Conservation (phyloP, 129 eudicot genomes). For the Arctium minus region DNA sequence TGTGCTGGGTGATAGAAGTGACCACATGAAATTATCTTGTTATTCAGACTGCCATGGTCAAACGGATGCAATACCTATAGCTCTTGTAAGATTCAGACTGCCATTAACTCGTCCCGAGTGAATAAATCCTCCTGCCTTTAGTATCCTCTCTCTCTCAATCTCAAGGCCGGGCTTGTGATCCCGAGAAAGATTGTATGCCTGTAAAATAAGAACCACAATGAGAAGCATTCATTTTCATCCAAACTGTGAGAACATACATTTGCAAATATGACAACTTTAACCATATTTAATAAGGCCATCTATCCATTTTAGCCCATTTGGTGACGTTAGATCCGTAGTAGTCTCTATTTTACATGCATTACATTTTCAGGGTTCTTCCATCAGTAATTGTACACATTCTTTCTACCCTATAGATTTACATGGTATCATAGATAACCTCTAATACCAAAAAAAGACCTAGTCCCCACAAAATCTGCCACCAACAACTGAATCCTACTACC, state of each 20-base stretch:
- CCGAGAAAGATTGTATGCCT: slow-evolving; percentile 92
- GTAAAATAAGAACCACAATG: slow-evolving; percentile 12
- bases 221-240: neutral
- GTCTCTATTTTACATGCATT: neutral
- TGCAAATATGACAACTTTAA: neutral
- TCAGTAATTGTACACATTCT: neutral
- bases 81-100: slow-evolving; percentile 90
- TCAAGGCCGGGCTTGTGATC: slow-evolving; percentile 96
- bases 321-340: neutral
- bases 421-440: too few relatives aligned
- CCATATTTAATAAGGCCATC: neutral
- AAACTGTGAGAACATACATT: neutral
- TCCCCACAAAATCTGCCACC: too few relatives aligned
- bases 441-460: too few relatives aligned
- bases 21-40: neutral
- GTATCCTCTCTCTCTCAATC: slow-evolving; percentile 82
- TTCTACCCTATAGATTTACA: too few relatives aligned
- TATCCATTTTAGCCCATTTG: neutral
- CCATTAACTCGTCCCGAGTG: slow-evolving; percentile 98
- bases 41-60: neutral
- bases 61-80: slow-evolving; percentile 60
- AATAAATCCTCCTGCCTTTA: slow-evolving; percentile 93
- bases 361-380: neutral
- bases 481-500: too few relatives aligned
- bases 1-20: too few relatives aligned